Evolutionary conservation across 108 stramenopile species (phyloP).

Genomic region (Discostella stelligeroides): DNA sequence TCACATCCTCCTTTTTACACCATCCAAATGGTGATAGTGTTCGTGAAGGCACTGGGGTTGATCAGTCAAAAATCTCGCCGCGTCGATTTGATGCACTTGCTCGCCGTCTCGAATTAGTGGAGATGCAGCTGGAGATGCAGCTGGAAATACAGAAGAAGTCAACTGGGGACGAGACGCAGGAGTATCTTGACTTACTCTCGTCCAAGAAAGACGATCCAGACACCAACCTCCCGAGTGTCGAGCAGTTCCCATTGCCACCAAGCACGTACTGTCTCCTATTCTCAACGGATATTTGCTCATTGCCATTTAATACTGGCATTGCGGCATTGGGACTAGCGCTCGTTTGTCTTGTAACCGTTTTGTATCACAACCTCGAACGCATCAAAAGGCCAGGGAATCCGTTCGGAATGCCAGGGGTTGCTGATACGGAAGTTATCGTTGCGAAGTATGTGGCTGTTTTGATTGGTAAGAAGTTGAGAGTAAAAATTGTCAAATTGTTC

Average conservation of each 20-base stretch:
- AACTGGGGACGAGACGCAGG: too few relatives aligned
- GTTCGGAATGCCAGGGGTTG: slow-evolving; percentile 28
- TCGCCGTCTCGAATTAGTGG: too few relatives aligned
- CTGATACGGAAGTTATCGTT: slow-evolving; percentile 7
- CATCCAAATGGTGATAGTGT: too few relatives aligned
- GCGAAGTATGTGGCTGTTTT: slow-evolving; percentile 29
- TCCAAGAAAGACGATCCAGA: too few relatives aligned
- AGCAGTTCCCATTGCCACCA: slow-evolving; percentile 23
- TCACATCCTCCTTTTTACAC: too few relatives aligned
- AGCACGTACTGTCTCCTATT: slow-evolving; percentile 39
- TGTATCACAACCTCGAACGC: slow-evolving; percentile 28
- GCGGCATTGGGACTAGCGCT: slow-evolving; percentile 10
- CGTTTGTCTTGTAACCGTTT: slow-evolving; percentile 23
- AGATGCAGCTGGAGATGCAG: too few relatives aligned
- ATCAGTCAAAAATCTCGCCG: too few relatives aligned
- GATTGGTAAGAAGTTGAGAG: background rate
- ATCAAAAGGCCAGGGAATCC: slow-evolving; percentile 27
- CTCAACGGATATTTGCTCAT: slow-evolving; percentile 16
- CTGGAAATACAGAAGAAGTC: too few relatives aligned
- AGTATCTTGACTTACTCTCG: too few relatives aligned
- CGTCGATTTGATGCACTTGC: too few relatives aligned
- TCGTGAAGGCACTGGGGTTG: too few relatives aligned
- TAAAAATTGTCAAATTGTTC: background rate
- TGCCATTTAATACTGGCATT: slow-evolving; percentile 21
- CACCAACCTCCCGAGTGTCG: too few relatives aligned